These are phyloP conservation scores for Paramyrothecium sp. DNA, from an alignment of 2,329 filamentous ascomycete genomes.

Conservation along the genomic window DNA sequence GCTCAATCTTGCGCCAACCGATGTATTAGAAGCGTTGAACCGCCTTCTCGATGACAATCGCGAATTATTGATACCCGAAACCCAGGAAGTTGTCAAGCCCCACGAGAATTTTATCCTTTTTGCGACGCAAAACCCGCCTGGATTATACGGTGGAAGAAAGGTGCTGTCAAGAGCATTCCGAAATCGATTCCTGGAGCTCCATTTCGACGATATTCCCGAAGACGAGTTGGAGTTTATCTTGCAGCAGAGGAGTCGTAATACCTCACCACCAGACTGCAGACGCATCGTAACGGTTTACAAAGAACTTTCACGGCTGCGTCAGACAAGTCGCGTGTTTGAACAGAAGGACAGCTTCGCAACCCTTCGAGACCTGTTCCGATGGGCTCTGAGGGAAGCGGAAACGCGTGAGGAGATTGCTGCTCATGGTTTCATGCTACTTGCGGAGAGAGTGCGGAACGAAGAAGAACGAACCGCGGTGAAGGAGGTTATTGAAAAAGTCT, in stretches of 20 bases:
- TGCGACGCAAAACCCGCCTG: slow-evolving; percentile 94
- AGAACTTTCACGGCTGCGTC: slow-evolving; percentile 83
- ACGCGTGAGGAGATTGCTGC: slow-evolving; percentile 83
- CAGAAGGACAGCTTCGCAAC: slow-evolving; percentile 98
- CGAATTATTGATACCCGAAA: slow-evolving; percentile 93
- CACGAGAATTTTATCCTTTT: slow-evolving; percentile 98
- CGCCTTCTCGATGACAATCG: slow-evolving; percentile 93
- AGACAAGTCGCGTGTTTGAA: slow-evolving; percentile 90
- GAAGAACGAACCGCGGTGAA: slow-evolving; percentile 86
- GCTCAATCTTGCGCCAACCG: slow-evolving; percentile 92
- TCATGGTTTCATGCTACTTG: slow-evolving; percentile 95
- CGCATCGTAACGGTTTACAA: slow-evolving; percentile 93
- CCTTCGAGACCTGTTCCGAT: slow-evolving; percentile 90
- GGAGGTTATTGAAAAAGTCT: slow-evolving; percentile 81
- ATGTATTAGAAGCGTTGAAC: slow-evolving; percentile 95
- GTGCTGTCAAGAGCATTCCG: slow-evolving; percentile 90
- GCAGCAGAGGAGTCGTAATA: slow-evolving; percentile 79
- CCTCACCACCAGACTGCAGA: slow-evolving; percentile 86
- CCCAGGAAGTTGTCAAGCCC: slow-evolving; percentile 87
- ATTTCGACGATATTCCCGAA: slow-evolving; percentile 97
- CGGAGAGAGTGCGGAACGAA: slow-evolving; percentile 87
- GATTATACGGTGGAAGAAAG: slow-evolving; percentile 92
- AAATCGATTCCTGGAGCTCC: slow-evolving; percentile 93
- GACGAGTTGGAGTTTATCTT: slow-evolving; percentile 90
- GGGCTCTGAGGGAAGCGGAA: slow-evolving; percentile 84